Percentiles rank a stretch among this genome's conserved stretches.
Conservation (phyloP, 139 green algal species). For the Chloropicon primus region DNA sequence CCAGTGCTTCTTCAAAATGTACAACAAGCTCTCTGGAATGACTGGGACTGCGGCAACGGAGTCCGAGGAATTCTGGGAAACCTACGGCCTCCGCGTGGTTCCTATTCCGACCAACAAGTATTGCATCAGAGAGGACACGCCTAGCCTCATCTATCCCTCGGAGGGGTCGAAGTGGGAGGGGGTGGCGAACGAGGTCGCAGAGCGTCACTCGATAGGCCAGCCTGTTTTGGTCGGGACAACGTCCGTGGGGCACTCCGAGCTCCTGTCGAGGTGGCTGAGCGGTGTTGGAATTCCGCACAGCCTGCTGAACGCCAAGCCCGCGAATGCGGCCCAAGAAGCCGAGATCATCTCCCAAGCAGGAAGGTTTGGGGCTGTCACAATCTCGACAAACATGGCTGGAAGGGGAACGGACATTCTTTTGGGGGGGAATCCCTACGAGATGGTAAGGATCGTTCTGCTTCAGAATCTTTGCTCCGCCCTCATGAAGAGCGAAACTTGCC, state of each 20-base stretch:
- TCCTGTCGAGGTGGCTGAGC: slow-evolving; percentile 26
- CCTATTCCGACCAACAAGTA: slow-evolving; percentile 67
- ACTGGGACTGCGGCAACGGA: slow-evolving; percentile 33
- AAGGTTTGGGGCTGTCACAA: slow-evolving; percentile 46
- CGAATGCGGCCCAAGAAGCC: slow-evolving; percentile 32
- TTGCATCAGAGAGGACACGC: slow-evolving; percentile 35
- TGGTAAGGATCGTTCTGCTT: slow-evolving; percentile 8
- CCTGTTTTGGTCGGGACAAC: slow-evolving; percentile 84
- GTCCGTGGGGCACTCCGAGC: slow-evolving; percentile 43
- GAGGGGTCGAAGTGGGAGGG: slow-evolving; percentile 19
- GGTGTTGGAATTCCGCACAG: slow-evolving; percentile 30
- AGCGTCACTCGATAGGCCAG: slow-evolving; percentile 17
- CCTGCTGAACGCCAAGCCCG: slow-evolving; percentile 33
- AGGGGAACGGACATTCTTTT: slow-evolving; percentile 69
- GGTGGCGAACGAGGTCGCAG: slow-evolving; percentile 18
- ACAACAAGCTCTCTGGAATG: slow-evolving; percentile 54
- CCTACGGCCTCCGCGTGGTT: slow-evolving; percentile 51
- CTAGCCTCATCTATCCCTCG: slow-evolving; percentile 34
- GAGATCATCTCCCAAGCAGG: slow-evolving; percentile 36
- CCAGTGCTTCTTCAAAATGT: slow-evolving; percentile 53
- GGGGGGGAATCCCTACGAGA: slow-evolving; percentile 49
- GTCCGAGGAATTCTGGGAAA: slow-evolving; percentile 33
- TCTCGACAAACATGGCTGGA: slow-evolving; percentile 68
- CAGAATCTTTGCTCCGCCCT: background rate
- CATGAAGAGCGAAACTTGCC: background rate